Conservation (phyloP, 805 yeast genomes). For the Pichia paraexigua region DNA sequence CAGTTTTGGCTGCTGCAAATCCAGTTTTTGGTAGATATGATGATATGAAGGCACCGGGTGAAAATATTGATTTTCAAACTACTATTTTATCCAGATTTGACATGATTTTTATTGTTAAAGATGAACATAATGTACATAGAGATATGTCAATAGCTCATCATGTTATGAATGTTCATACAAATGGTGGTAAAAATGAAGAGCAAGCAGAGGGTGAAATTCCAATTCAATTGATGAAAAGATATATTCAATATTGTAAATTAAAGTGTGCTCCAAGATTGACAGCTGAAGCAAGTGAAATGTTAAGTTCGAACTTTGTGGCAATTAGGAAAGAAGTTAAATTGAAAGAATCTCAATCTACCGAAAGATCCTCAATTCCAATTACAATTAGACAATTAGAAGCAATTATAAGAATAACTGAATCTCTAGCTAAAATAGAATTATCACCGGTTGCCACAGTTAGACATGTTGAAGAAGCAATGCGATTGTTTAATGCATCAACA, state of each 20-base stretch:
- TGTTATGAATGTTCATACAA: conserved; percentile 91
- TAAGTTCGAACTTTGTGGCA: conserved; percentile 87
- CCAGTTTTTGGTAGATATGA: conserved; percentile 96
- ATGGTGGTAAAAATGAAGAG: conserved; percentile 42
- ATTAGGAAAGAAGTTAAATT: conserved; percentile 77
- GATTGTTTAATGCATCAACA: conserved; percentile 92
- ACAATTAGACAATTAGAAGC: conserved; percentile 98
- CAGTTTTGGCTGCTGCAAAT: conserved; percentile 96
- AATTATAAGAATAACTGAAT: conserved; percentile 88
- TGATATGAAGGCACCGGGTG: conserved; percentile 94
- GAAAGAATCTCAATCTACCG: conserved; percentile 74
- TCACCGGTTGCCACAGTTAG: conserved; percentile 77
- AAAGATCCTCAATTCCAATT: conserved; percentile 91
- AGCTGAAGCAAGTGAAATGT: conserved; percentile 80
- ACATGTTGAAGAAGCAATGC: conserved; percentile 92
- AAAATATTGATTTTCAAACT: conserved; percentile 95
- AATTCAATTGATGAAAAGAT: conserved; percentile 82
- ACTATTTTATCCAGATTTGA: conserved; percentile 96
- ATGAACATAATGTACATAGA: conserved; percentile 79
- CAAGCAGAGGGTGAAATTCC: conserved; percentile 77
- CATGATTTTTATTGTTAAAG: conserved; percentile 96
- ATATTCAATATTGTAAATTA: conserved; percentile 80
- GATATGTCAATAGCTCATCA: conserved; percentile 90
- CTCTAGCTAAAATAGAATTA: conserved; percentile 79
- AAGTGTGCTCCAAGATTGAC: conserved; percentile 91